Percentiles rank a stretch among this genome's conserved stretches.
These are phyloP conservation scores for Pisolithus marmoratus DNA, from an alignment of 768 basidiomycete species.

Conservation along the genomic window DNA sequence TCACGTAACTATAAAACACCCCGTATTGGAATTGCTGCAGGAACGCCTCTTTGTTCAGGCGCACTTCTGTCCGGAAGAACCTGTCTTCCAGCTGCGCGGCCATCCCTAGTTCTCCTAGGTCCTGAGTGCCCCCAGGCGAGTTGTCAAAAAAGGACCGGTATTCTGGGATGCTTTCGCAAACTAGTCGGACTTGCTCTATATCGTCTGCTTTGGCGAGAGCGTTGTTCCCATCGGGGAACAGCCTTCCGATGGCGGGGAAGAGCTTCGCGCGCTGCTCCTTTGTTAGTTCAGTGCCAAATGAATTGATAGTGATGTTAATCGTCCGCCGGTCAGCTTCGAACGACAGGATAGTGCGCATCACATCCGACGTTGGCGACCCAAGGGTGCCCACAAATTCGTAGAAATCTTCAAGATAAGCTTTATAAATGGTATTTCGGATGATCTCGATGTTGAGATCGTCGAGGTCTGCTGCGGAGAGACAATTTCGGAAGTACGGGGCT, in stretches of 20 bases:
- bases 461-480: constrained; percentile 89
- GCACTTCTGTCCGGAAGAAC: constrained; percentile 92
- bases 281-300: constrained; percentile 89
- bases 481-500: constrained; percentile 97
- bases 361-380: constrained; percentile 80
- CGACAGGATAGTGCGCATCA: constrained; percentile 87
- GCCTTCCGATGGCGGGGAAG: constrained; percentile 88
- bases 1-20: constrained; percentile 89
- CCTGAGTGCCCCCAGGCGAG: constrained; percentile 33
- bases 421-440: constrained; percentile 98
- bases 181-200: constrained; percentile 83
- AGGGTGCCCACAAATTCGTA: constrained; percentile 75
- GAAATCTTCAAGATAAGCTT: constrained; percentile 98
- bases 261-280: constrained; percentile 94
- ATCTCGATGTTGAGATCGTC: constrained; percentile 99
- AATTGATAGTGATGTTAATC: constrained; percentile 99
- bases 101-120: constrained; percentile 39
- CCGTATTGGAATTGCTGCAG: constrained; percentile 96
- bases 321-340: constrained; percentile 97
- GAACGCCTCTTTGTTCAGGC: constrained; percentile 91
- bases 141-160: constrained; percentile 88
- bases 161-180: constrained; percentile 83
- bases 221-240: constrained; percentile 96
- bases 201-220: constrained; percentile 91
- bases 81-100: constrained; percentile 81